Evolutionary conservation across 345 rosid species (phyloP).

Genomic region (Bretschneidera sinensis): DNA sequence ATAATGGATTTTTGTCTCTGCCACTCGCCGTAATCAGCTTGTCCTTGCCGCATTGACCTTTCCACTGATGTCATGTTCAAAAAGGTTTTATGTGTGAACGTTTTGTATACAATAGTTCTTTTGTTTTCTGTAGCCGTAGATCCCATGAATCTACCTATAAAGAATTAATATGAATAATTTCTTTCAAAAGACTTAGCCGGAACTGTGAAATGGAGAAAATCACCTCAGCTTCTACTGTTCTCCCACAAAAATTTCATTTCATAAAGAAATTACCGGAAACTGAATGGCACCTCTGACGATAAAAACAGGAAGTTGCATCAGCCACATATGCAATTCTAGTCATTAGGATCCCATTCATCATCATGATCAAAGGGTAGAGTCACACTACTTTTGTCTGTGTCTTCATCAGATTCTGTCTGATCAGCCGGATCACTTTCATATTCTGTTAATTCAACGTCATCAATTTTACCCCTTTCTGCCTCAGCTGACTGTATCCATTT

Average conservation of each 20-base stretch:
- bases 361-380: slow-evolving; percentile 59
- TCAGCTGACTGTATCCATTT: slow-evolving; percentile 72
- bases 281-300: slow-evolving; percentile 21
- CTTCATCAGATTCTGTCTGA: slow-evolving; percentile 52
- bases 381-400: slow-evolving; percentile 33
- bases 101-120: slow-evolving; percentile 23
- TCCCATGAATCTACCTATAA: slow-evolving; percentile 33
- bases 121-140: slow-evolving; percentile 21
- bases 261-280: slow-evolving; percentile 26
- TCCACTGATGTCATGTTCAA: slow-evolving; percentile 4
- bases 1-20: not conserved
- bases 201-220: slow-evolving; percentile 24
- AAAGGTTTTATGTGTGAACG: slow-evolving; percentile 22
- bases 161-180: slow-evolving; percentile 40
- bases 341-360: slow-evolving; percentile 96
- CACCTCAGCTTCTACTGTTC: slow-evolving; percentile 22
- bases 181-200: slow-evolving; percentile 25
- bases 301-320: slow-evolving; percentile 8
- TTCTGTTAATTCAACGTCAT: slow-evolving; percentile 50
- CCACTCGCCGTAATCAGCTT: not conserved
- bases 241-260: slow-evolving; percentile 16
- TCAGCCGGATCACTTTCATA: slow-evolving; percentile 49
- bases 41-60: not conserved
- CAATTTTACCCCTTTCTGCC: slow-evolving; percentile 30
- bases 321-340: slow-evolving; percentile 37